Evolutionary conservation across 1,284 basidiomycete genomes (phyloP).

Genomic region (Boletellus dicymbophilus): DNA sequence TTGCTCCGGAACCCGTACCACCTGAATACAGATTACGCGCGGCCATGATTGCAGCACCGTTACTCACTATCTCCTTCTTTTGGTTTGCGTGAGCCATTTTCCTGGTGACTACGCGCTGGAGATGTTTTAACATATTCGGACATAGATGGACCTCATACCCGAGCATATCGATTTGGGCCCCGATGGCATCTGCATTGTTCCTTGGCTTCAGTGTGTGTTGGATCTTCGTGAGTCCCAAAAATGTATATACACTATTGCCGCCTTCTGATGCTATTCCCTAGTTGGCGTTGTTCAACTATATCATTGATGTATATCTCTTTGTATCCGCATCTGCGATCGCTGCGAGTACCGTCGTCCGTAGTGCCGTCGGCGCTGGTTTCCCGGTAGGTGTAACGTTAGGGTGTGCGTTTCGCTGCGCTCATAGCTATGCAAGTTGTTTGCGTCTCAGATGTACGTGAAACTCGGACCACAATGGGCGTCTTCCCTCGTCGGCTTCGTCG

Average conservation of each 20-base stretch:
- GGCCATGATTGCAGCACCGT: constrained; percentile 53
- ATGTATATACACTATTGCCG: not conserved
- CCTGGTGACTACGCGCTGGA: not conserved
- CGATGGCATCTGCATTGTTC: constrained; percentile 50
- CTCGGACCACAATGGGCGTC: constrained; percentile 59
- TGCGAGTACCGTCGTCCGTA: constrained; percentile 54
- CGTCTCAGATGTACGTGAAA: constrained; percentile 51
- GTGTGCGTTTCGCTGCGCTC: constrained; percentile 1
- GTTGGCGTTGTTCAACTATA: constrained; percentile 56
- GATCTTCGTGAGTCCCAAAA: constrained; percentile 50
- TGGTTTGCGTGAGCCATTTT: constrained; percentile 58
- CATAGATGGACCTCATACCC: constrained; percentile 56
- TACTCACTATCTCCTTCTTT: constrained; percentile 62
- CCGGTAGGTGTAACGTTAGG: constrained; percentile 41
- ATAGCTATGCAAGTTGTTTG: constrained; percentile 42
- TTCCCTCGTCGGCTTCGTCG: constrained; percentile 52
- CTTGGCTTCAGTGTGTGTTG: constrained; percentile 59
- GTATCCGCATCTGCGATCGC: constrained; percentile 63
- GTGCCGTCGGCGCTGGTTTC: constrained; percentile 58
- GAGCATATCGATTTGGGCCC: constrained; percentile 56
- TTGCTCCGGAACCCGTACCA: constrained; percentile 55
- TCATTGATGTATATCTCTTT: constrained; percentile 58
- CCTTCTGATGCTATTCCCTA: constrained; percentile 21
- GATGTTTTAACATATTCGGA: not conserved
- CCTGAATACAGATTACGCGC: constrained; percentile 68